These are phyloP conservation scores for Corymbia calophylla DNA, from an alignment of 441 rosid genomes.

Conservation along the genomic window DNA sequence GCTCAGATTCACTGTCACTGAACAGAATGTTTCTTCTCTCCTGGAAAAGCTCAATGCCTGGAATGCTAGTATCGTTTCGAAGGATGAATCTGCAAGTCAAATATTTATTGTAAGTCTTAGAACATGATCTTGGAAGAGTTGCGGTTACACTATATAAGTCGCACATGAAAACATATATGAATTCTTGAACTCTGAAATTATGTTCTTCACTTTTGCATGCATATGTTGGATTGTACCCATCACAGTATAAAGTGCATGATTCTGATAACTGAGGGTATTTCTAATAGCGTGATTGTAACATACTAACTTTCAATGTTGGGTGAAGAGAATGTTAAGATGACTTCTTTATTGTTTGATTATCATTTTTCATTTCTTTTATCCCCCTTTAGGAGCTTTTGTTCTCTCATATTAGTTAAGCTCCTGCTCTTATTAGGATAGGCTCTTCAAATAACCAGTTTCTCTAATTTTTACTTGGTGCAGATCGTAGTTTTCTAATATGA, in stretches of 20 bases:
- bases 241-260: background rate
- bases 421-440: background rate
- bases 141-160: background rate
- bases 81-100: conserved; percentile 68
- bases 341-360: background rate
- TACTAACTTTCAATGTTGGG: background rate
- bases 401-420: background rate
- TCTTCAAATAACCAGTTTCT: background rate
- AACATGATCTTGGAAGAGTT: background rate
- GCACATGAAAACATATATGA: background rate
- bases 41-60: conserved; percentile 57
- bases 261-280: background rate
- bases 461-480: background rate
- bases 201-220: background rate
- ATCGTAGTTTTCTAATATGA: background rate
- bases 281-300: background rate
- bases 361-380: background rate
- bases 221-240: background rate
- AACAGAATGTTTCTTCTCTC: conserved; percentile 35
- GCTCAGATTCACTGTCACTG: conserved; percentile 51
- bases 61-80: conserved; percentile 58
- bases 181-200: background rate
- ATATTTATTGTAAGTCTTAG: conserved; percentile 56
- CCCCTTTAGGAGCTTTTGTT: background rate
- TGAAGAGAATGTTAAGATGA: background rate